These are phyloP conservation scores for Kodamaea fungicola DNA, from an alignment of 1,139 yeast genomes.

Conservation along the genomic window DNA sequence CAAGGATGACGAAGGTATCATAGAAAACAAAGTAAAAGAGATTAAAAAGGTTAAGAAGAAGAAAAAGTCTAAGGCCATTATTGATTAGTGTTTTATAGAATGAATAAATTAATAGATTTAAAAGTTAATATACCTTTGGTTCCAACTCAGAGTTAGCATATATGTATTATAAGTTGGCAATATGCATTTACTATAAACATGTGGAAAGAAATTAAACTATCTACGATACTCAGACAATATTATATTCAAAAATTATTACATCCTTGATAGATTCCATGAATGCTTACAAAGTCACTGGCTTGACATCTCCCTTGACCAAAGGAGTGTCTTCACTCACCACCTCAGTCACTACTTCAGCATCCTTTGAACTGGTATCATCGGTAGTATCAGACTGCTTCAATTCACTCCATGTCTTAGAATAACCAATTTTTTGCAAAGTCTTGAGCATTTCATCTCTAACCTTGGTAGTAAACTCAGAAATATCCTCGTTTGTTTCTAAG, in stretches of 20 bases:
- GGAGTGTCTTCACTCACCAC: slow-evolving; percentile 23
- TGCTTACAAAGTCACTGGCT: no score
- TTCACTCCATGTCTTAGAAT: slow-evolving; percentile 19
- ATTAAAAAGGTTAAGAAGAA: slow-evolving; percentile 25
- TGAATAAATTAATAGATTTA: no score
- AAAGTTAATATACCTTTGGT: no score
- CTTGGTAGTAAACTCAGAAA: slow-evolving; percentile 43
- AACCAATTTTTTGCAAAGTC: slow-evolving; percentile 30
- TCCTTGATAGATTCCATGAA: no score
- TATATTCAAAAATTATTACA: no score
- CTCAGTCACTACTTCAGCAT: slow-evolving; percentile 18
- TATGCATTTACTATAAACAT: slow-evolving; percentile 2
- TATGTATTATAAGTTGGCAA: no score
- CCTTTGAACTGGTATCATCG: slow-evolving; percentile 4
- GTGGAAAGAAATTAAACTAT: background rate
- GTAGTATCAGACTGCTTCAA: slow-evolving; percentile 6
- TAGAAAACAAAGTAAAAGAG: slow-evolving; percentile 23
- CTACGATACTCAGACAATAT: background rate
- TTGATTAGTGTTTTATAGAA: slow-evolving; percentile 10
- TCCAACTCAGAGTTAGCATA: no score
- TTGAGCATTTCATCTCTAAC: slow-evolving; percentile 34
- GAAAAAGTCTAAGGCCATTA: slow-evolving; percentile 35
- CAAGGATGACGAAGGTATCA: slow-evolving; percentile 16
- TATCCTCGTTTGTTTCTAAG: slow-evolving; percentile 54
- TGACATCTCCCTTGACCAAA: slow-evolving; percentile 17